phyloP scores from a whole-genome alignment of 345 rosid species.

The Euphorbia lathyris region DNA sequence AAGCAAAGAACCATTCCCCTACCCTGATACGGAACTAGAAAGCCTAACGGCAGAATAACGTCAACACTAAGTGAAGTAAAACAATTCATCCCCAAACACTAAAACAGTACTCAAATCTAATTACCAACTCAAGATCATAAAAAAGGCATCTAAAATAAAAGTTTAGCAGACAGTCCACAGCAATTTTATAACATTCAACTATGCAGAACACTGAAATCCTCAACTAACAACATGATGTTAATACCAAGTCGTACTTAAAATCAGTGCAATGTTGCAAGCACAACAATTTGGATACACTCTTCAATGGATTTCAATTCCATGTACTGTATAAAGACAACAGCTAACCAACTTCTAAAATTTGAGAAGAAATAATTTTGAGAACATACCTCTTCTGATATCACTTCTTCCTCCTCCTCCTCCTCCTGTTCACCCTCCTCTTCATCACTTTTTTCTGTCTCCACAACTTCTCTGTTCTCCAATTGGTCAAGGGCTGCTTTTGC shows the following conservation, averaged over 20 bases:
- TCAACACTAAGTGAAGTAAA: background rate
- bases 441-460: slow-evolving; percentile 50
- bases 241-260: background rate
- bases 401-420: slow-evolving; percentile 70
- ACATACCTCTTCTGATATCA: slow-evolving; percentile 68
- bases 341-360: background rate
- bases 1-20: background rate
- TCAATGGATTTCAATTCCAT: background rate
- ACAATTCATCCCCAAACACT: background rate
- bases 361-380: background rate
- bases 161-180: background rate
- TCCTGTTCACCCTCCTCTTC: slow-evolving; percentile 49
- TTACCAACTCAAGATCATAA: background rate
- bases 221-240: background rate
- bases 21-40: background rate
- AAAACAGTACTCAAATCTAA: background rate
- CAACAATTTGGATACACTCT: background rate
- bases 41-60: background rate
- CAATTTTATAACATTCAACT: background rate
- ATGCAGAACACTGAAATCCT: background rate
- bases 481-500: slow-evolving; percentile 89
- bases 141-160: background rate
- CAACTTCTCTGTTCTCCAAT: slow-evolving; percentile 69
- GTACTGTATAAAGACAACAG: background rate
- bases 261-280: background rate